Base-by-base conservation (phyloP, 2,329 filamentous ascomycete species). In the Arthroderma uncinatum region DNA sequence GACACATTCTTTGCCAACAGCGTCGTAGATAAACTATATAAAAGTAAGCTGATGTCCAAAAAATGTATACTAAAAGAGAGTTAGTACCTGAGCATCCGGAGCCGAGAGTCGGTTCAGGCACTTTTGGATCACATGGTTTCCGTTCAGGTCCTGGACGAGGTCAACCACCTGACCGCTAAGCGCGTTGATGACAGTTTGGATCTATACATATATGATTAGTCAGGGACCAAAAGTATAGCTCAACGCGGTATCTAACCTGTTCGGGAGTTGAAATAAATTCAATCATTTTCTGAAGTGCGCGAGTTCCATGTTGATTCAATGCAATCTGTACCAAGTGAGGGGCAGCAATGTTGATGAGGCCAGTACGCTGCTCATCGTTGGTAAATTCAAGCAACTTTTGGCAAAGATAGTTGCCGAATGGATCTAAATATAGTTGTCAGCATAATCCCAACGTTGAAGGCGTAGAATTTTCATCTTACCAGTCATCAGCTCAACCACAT, bases 41-140 rank as follows among this genome's bases (percentile, higher is more conserved):
- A n/a, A 58, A 59, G 63, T 59, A 4, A 60, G 34, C 10, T 19
- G 30, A 55, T 34, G 21, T 12, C 12, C 2, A 12, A 39, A 33
- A 23, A 19, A 4, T 30, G 10, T 37, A 36, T 48, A 48, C 25
- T 21, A 19, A 28, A 57, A 55, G 39, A 12, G 21, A 34, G 28
- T 56, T 21, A 39, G 23, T 62, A 71, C 68, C 64, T 95, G 86
- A 10, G 91, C 89, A 70, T 97, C 87, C 53, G 81, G 76, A 1
- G 89, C 79, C 62, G 83, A 86, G 39, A 98, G 84, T 71, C 95
- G 94, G 76, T 97, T 98, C 56, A 98, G 81, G 67, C 93, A 98
- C 76, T 98, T 98, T 75, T 98, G 93, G 62, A 98, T 96, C 66
- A 98, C 93, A 67, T 98, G 93, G 67, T 98, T 98, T 71, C 93